These are phyloP conservation scores for Neofusicoccum laricinum DNA, from an alignment of 2,329 filamentous ascomycete species.

Conservation along the genomic window DNA sequence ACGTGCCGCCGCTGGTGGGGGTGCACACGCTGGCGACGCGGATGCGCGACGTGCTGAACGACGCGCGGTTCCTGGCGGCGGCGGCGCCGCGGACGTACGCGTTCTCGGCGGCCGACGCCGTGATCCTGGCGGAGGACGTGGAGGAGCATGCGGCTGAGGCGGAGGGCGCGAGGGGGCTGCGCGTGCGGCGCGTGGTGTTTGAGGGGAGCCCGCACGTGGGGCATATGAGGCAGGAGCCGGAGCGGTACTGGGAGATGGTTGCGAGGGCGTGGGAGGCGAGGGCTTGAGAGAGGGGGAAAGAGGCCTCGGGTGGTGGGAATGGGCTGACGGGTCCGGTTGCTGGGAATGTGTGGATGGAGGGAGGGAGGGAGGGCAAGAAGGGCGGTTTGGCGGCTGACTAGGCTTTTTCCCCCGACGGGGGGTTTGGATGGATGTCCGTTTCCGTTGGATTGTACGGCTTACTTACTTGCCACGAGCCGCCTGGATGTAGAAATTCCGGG, in stretches of 20 bases:
- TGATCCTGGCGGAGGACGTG: conserved; percentile 57
- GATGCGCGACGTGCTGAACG: conserved; percentile 1
- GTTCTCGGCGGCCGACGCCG: conserved; percentile 57
- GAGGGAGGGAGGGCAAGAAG: background rate
- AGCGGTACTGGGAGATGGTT: conserved; percentile 56
- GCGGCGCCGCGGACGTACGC: conserved; percentile 52
- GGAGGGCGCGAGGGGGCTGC: conserved; percentile 49
- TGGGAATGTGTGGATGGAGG: background rate
- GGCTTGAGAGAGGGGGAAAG: background rate
- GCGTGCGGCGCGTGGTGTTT: conserved; percentile 52
- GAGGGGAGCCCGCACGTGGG: conserved; percentile 60
- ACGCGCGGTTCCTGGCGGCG: background rate
- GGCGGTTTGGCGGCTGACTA: background rate
- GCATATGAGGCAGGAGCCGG: conserved; percentile 56
- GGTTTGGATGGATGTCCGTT: background rate
- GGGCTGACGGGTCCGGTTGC: background rate
- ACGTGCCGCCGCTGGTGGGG: conserved; percentile 2
- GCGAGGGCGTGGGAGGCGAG: conserved; percentile 18
- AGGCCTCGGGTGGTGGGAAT: no score
- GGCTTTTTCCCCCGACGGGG: background rate
- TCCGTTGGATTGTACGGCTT: background rate
- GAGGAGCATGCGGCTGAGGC: conserved; percentile 50
- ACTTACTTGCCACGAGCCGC: background rate
- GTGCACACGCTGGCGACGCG: background rate
- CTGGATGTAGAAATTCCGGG: background rate